phyloP scores from a whole-genome alignment of 805 yeast genomes.

The Brettanomyces naardenensis region DNA sequence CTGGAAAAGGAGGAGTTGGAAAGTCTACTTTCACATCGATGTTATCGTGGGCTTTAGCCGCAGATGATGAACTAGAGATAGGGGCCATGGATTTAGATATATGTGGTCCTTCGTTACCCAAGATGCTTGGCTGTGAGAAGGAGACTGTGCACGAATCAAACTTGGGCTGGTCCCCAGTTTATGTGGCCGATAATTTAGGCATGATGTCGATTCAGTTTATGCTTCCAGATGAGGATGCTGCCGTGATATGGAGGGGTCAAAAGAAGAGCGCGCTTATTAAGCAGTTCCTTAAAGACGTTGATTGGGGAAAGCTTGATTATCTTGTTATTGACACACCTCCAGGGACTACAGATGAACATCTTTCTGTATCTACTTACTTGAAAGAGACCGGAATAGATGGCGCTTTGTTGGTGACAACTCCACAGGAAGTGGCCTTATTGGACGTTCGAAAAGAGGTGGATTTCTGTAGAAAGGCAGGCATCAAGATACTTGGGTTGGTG shows the following conservation, averaged over 20 bases:
- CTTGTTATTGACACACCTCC: constrained; percentile 95
- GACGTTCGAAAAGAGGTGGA: constrained; percentile 96
- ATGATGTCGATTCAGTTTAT: constrained; percentile 92
- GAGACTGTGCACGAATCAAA: constrained; percentile 84
- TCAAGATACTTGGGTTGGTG: constrained; percentile 79
- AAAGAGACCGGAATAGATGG: constrained; percentile 92
- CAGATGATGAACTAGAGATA: constrained; percentile 70
- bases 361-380: constrained; percentile 80
- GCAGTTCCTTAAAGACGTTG: constrained; percentile 88
- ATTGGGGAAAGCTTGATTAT: constrained; percentile 89
- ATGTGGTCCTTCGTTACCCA: constrained; percentile 95
- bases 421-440: constrained; percentile 92
- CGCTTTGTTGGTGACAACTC: constrained; percentile 90
- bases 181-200: constrained; percentile 90
- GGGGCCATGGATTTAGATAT: constrained; percentile 98
- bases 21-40: constrained; percentile 92
- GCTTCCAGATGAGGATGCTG: constrained; percentile 89
- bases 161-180: constrained; percentile 95
- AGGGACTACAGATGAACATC: constrained; percentile 96
- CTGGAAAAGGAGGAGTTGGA: constrained; percentile 95
- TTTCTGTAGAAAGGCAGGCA: constrained; percentile 86
- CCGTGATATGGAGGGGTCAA: constrained; percentile 96
- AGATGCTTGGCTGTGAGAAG: constrained; percentile 86
- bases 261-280: constrained; percentile 90
- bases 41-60: constrained; percentile 95